These are phyloP conservation scores for Syzygium oleosum DNA, from an alignment of 345 rosid genomes.

Conservation along the genomic window DNA sequence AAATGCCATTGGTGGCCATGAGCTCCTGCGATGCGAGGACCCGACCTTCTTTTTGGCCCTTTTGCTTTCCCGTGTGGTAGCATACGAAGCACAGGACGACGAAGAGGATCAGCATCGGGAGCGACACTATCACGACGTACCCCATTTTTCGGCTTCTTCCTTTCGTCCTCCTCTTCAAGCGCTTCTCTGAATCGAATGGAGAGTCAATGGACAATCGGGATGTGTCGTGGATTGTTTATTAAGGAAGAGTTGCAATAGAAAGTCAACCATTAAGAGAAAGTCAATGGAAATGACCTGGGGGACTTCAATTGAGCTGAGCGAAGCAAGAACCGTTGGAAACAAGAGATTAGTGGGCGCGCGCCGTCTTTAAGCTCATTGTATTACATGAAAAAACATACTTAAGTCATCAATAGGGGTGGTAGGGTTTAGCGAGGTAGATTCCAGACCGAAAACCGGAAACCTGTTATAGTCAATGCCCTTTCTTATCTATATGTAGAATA, in stretches of 20 bases:
- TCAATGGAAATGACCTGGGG: background rate
- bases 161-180: background rate
- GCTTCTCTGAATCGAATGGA: background rate
- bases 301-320: no score
- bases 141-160: slow-evolving; percentile 1
- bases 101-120: slow-evolving; percentile 1
- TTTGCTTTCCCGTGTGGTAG: slow-evolving; percentile 1
- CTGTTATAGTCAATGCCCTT: no score
- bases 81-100: background rate
- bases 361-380: no score
- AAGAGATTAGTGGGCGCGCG: no score
- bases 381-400: no score
- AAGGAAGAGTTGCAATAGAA: background rate
- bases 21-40: background rate
- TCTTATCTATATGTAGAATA: no score
- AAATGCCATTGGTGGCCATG: background rate
- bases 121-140: background rate
- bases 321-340: no score
- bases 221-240: background rate
- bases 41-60: slow-evolving; percentile 10
- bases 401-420: no score
- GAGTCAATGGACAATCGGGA: background rate
- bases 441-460: no score
- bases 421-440: no score
- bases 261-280: background rate